A percentile compares a stretch with the other conserved stretches of the same genome.
Evolutionary conservation across 2,329 filamentous ascomycete genomes (phyloP).

Genomic region (Phyllosticta citriasiana): DNA sequence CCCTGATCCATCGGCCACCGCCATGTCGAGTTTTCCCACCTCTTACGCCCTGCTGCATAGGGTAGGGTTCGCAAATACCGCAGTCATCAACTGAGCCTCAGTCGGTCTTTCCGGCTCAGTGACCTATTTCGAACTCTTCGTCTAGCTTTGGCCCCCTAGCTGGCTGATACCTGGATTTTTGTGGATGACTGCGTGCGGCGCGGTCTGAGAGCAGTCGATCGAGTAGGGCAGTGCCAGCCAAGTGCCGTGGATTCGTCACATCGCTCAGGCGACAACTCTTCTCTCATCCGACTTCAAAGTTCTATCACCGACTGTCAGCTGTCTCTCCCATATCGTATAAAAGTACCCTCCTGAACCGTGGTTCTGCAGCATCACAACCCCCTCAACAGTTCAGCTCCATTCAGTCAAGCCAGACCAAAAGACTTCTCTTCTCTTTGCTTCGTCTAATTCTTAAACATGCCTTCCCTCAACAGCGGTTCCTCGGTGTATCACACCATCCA

Average conservation of each 20-base stretch:
- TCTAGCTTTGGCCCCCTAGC: not conserved
- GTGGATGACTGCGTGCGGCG: not conserved
- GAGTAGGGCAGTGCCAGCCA: not conserved
- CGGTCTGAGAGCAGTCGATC: not conserved
- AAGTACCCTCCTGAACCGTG: not conserved
- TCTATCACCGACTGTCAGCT: not conserved
- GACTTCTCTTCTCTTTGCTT: not conserved
- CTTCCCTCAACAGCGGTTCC: constrained; percentile 21
- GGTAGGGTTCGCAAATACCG: not conserved
- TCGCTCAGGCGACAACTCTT: not conserved
- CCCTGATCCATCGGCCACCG: not conserved
- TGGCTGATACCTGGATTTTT: not conserved
- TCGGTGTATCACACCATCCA: constrained; percentile 21
- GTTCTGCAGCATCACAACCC: not conserved
- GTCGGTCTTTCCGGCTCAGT: not conserved
- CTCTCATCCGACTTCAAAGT: not conserved
- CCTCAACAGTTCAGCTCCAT: not conserved
- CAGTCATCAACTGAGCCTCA: not conserved
- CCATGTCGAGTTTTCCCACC: not conserved
- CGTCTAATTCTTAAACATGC: constrained; percentile 14
- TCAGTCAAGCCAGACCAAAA: not conserved
- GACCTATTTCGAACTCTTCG: not conserved
- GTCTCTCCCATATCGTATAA: not conserved
- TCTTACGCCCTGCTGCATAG: not conserved
- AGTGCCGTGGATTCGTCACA: not conserved